These are phyloP conservation scores for Auriscalpium microsporum DNA, from an alignment of 768 basidiomycete genomes.

Conservation along the genomic window DNA sequence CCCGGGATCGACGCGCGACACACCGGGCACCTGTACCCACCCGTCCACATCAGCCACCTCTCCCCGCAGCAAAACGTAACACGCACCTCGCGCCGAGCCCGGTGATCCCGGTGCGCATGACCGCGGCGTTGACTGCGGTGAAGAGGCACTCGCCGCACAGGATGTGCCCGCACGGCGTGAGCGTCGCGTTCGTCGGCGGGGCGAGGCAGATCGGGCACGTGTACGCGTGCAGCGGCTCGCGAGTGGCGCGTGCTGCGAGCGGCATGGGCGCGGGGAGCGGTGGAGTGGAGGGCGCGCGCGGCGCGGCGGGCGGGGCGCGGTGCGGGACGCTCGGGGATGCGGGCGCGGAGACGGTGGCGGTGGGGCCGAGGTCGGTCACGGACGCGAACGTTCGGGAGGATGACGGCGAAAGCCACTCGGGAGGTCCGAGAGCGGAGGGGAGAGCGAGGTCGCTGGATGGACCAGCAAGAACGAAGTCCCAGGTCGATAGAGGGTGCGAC, in stretches of 20 bases:
- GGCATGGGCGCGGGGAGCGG: too few species aligned
- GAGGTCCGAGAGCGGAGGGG: not conserved
- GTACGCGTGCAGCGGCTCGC: slow-evolving; percentile 12
- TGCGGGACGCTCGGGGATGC: too few species aligned
- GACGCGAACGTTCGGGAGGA: not conserved
- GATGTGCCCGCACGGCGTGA: slow-evolving; percentile 17
- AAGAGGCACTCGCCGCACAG: slow-evolving; percentile 16
- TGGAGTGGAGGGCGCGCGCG: too few species aligned
- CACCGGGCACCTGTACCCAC: slow-evolving; percentile 11
- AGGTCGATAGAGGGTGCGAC: not conserved
- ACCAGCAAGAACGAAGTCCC: not conserved
- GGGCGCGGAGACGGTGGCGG: too few species aligned
- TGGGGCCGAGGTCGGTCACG: not conserved
- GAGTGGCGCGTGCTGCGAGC: not conserved
- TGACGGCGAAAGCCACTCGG: not conserved
- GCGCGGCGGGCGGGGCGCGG: too few species aligned
- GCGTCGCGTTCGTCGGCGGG: slow-evolving; percentile 12
- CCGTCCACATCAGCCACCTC: not conserved
- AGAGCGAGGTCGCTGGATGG: not conserved
- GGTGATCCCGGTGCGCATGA: slow-evolving; percentile 9
- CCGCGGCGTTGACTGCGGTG: slow-evolving; percentile 11
- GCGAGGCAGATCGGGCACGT: slow-evolving; percentile 14
- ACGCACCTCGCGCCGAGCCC: slow-evolving; percentile 12
- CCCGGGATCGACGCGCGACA: slow-evolving; percentile 13
- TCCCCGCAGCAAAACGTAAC: not conserved